Evolutionary conservation across 1,284 basidiomycete species (phyloP).

Genomic region (Takashimella tepidaria): DNA sequence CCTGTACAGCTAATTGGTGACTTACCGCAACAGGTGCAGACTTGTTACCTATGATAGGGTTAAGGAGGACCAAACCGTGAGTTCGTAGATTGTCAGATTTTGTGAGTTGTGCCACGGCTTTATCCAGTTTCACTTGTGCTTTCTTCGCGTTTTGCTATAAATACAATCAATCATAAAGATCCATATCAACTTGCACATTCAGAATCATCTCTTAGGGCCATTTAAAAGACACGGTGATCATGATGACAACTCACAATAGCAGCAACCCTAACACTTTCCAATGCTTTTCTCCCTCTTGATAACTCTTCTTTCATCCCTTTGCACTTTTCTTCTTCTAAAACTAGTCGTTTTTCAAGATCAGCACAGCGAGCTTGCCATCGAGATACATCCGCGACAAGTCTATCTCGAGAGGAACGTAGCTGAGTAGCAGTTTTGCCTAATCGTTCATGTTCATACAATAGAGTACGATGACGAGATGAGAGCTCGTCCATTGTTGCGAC

Average conservation of each 20-base stretch:
- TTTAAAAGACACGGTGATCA: too few species aligned
- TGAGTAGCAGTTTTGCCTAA: constrained; percentile 55
- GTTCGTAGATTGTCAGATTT: constrained; percentile 36
- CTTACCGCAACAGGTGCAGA: constrained; percentile 29
- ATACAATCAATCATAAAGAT: neutral
- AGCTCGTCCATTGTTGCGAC: constrained; percentile 72
- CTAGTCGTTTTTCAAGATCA: constrained; percentile 25
- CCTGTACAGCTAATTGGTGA: neutral
- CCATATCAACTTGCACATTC: neutral
- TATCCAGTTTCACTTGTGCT: constrained; percentile 69
- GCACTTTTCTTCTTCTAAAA: constrained; percentile 59
- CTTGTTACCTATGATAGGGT: constrained; percentile 35
- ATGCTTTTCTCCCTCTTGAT: constrained; percentile 36
- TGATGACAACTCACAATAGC: constrained; percentile 40
- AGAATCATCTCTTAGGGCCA: neutral
- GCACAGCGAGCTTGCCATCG: constrained; percentile 62
- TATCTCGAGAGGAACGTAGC: constrained; percentile 10
- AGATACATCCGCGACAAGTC: constrained; percentile 55
- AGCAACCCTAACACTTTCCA: constrained; percentile 42
- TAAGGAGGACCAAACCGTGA: constrained; percentile 39
- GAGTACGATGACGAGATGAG: constrained; percentile 65
- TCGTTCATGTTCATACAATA: constrained; percentile 78
- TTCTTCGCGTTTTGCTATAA: constrained; percentile 64
- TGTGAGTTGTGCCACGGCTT: constrained; percentile 70
- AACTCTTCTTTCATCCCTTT: constrained; percentile 50